phyloP scores from a whole-genome alignment of 352 stramenopile species.

The Globisporangium megalacanthum region DNA sequence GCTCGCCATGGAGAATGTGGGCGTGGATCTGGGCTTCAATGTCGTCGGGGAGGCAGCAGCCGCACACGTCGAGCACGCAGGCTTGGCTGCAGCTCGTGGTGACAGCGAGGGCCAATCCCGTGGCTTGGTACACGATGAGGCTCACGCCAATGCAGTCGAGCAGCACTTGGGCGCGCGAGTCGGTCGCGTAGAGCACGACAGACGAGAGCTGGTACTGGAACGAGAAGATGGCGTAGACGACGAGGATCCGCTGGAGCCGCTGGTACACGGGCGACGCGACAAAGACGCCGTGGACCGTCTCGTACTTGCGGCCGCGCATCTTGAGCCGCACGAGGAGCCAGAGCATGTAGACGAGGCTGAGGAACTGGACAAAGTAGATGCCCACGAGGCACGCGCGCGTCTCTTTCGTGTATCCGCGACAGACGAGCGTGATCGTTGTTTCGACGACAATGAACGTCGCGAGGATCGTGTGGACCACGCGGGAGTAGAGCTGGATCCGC shows the following conservation, averaged over 20 bases:
- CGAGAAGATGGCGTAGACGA: slow-evolving; percentile 50
- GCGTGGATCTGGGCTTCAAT: slow-evolving; percentile 27
- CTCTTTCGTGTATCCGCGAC: slow-evolving; percentile 26
- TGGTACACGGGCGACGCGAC: slow-evolving; percentile 49
- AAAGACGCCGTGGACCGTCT: slow-evolving; percentile 47
- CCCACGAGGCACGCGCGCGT: slow-evolving; percentile 27
- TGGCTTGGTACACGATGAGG: slow-evolving; percentile 34
- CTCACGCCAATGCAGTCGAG: slow-evolving; percentile 36
- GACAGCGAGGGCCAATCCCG: slow-evolving; percentile 26
- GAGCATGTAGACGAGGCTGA: slow-evolving; percentile 40
- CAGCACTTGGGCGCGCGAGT: background rate
- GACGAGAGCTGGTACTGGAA: slow-evolving; percentile 45
- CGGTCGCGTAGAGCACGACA: slow-evolving; percentile 31
- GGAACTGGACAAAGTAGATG: slow-evolving; percentile 45
- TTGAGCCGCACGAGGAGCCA: slow-evolving; percentile 32
- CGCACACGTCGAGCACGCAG: slow-evolving; percentile 36
- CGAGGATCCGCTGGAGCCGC: slow-evolving; percentile 51
- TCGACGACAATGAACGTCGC: slow-evolving; percentile 22
- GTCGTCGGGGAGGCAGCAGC: slow-evolving; percentile 39
- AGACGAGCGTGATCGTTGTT: slow-evolving; percentile 16
- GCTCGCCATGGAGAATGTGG: slow-evolving; percentile 4
- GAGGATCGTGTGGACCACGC: slow-evolving; percentile 23
- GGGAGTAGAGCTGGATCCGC: slow-evolving; percentile 34
- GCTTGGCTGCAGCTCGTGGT: slow-evolving; percentile 40
- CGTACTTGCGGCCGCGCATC: slow-evolving; percentile 39